A percentile compares a stretch with the other conserved stretches of the same genome.
These are phyloP conservation scores for Cytospora paraplurivora DNA, from an alignment of 2,329 filamentous ascomycete species.

Conservation along the genomic window DNA sequence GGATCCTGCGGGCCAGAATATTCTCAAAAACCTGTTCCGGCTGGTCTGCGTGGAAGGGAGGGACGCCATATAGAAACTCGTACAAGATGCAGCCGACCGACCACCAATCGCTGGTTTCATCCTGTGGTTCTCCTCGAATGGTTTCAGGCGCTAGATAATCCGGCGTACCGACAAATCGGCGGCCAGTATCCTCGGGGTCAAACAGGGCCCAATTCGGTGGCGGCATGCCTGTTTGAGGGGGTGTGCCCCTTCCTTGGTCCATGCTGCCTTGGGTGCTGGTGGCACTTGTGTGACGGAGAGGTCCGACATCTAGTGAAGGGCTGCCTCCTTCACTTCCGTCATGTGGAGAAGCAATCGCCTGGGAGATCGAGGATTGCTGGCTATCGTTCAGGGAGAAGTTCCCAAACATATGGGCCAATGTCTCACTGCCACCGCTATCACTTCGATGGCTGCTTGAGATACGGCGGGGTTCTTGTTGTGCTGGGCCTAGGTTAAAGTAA, in stretches of 20 bases:
- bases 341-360: slow-evolving; percentile 60
- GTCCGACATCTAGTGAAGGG: slow-evolving; percentile 75
- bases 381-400: slow-evolving; percentile 73
- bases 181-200: slow-evolving; percentile 89
- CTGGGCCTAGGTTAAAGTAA: slow-evolving; percentile 78
- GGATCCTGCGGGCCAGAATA: slow-evolving; percentile 84
- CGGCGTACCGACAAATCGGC: slow-evolving; percentile 93
- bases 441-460: slow-evolving; percentile 83
- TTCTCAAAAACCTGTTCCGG: slow-evolving; percentile 97
- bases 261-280: slow-evolving; percentile 46
- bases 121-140: slow-evolving; percentile 90
- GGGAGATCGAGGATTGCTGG: slow-evolving; percentile 43
- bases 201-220: slow-evolving; percentile 93
- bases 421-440: slow-evolving; percentile 90
- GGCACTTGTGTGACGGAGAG: slow-evolving; percentile 57
- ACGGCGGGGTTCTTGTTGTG: slow-evolving; percentile 61
- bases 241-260: slow-evolving; percentile 59
- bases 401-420: slow-evolving; percentile 77
- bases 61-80: slow-evolving; percentile 90
- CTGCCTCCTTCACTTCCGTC: slow-evolving; percentile 73
- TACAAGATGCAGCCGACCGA: slow-evolving; percentile 98
- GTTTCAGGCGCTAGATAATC: slow-evolving; percentile 98
- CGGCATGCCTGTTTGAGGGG: slow-evolving; percentile 69
- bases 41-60: slow-evolving; percentile 87
- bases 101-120: slow-evolving; percentile 99